Base-by-base conservation (phyloP, 2,329 filamentous ascomycete species). In the Sclerotinia nivalis region DNA sequence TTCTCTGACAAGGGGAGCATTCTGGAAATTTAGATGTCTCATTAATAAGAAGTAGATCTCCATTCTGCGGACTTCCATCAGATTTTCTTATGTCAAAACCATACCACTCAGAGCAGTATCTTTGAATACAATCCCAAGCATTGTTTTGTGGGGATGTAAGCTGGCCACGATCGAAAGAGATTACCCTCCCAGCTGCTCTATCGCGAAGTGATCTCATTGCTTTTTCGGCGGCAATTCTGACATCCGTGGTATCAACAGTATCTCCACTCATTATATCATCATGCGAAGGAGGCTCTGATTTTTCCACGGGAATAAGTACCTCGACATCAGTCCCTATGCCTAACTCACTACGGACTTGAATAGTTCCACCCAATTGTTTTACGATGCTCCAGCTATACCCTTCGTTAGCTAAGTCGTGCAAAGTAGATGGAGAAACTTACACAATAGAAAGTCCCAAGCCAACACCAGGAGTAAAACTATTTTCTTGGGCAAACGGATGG, bases 401-500 rank as follows among this genome's bases (percentile, higher is more conserved):
- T 69, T 56, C 4, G 58, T 66, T 18, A 68, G 62, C 31, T 68
- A 45, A 43, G n/a, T 58, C 37, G 28, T 37, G n/a, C 10, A 20
- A n/a, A 58, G 49, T 10, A 34, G 28, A 55, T 31, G 50, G 20
- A 66, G 25, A 28, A 55, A 76, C 73, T 15, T 77, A 78, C 4
- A 86, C 79, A 10, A 82, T 79, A 5, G 89, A 83, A 64, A 68
- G 66, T 15, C 66, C 66, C 43, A 68, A 54, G n/a, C 66, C 66
- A 22, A 68, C 66, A 0, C 88, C 88, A 9, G 85, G 83, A 2
- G 86, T 83, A 34, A 91, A 79, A 0, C 83, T 81, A 66, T 88
- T 84, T 73, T 90, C 88, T 72, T 91, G 88, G 0, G 82, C 80
- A 72, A 89, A 89, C 0, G 87, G 86, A 0, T 84, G 84, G 73